A percentile compares a stretch with the other conserved stretches of the same genome.
These are phyloP conservation scores for Coemansia sp. DNA, from an alignment of 192 early-diverging fungal genomes.

Conservation along the genomic window DNA sequence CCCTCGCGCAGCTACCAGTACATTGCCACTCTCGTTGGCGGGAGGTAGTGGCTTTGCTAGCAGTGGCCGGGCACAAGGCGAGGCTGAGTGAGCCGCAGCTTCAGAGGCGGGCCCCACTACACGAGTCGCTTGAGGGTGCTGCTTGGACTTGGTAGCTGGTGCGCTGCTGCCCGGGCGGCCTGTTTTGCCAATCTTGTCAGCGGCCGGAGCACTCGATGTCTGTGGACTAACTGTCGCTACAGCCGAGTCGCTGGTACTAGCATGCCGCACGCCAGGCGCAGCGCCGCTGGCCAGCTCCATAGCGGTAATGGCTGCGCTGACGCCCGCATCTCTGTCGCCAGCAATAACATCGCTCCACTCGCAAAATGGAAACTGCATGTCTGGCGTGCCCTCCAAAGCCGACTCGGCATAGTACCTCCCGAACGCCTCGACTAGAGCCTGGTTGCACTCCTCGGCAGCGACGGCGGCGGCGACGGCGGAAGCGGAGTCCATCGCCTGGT, in stretches of 20 bases:
- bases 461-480: background rate
- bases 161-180: background rate
- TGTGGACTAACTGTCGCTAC: background rate
- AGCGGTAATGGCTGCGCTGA: background rate
- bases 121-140: background rate
- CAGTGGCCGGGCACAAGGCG: background rate
- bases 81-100: background rate
- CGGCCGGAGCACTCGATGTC: background rate
- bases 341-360: background rate
- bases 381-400: background rate
- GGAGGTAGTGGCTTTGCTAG: background rate
- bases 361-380: background rate
- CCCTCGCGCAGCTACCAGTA: background rate
- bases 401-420: slow-evolving; percentile 11
- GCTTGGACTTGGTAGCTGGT: background rate
- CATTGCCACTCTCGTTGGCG: background rate
- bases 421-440: slow-evolving; percentile 17
- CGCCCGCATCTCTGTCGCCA: background rate
- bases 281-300: background rate
- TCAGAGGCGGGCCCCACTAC: background rate
- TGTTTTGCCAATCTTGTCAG: background rate
- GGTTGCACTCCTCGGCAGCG: slow-evolving; percentile 3
- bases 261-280: background rate
- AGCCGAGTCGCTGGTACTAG: background rate
- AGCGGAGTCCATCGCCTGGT: background rate